These are phyloP conservation scores for Aegle marmelos DNA, from an alignment of 345 rosid genomes.

Conservation along the genomic window DNA sequence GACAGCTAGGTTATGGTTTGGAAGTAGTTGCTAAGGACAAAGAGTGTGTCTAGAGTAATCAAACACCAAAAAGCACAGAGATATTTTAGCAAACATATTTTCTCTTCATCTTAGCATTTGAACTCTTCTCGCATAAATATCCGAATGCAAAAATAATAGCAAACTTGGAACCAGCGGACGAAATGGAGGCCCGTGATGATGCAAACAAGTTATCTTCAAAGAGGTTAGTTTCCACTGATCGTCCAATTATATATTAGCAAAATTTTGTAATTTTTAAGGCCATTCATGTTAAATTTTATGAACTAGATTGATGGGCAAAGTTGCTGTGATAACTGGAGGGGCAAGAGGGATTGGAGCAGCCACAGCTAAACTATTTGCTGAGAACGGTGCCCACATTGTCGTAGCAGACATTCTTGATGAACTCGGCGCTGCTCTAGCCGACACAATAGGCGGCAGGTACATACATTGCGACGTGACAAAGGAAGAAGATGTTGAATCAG, in stretches of 20 bases:
- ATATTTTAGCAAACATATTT: too few species aligned
- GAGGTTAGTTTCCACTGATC: conserved; percentile 15
- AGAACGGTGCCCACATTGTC: conserved; percentile 66
- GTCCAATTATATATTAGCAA: not conserved
- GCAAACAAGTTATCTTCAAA: not conserved
- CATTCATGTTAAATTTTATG: not conserved
- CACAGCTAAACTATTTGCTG: conserved; percentile 57
- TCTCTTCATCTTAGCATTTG: not conserved
- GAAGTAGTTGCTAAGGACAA: conserved; percentile 15
- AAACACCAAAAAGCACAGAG: not conserved
- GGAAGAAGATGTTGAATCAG: conserved; percentile 66
- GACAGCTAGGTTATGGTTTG: conserved; percentile 13
- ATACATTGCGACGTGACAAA: conserved; percentile 68
- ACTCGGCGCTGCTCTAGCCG: conserved; percentile 46
- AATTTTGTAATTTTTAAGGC: not conserved
- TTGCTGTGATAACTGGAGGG: conserved; percentile 76
- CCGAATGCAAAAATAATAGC: not conserved
- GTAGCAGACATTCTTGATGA: conserved; percentile 71
- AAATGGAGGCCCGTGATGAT: conserved; percentile 9
- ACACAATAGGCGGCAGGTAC: conserved; percentile 59
- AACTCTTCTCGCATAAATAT: not conserved
- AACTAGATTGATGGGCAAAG: conserved; percentile 51
- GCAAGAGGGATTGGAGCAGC: conserved; percentile 93
- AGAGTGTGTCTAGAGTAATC: conserved; percentile 9
- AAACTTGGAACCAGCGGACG: not conserved